Evolutionary conservation across 1,284 basidiomycete genomes (phyloP).

Genomic region (Prillingera fragicola): DNA sequence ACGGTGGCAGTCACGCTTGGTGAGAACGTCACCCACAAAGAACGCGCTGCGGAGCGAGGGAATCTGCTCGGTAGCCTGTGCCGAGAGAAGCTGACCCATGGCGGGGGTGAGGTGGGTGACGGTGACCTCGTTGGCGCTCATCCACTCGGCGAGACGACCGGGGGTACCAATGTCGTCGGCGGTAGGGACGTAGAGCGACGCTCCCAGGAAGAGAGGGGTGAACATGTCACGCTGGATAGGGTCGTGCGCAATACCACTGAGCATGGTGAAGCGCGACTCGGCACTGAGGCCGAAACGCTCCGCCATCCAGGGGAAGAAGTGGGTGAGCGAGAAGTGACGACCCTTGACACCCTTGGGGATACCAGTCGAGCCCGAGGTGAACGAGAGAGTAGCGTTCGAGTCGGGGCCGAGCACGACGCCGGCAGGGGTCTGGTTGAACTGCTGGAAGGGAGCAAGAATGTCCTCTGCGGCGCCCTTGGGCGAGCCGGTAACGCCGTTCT

Average conservation of each 20-base stretch:
- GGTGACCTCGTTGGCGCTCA: slow-evolving; percentile 83
- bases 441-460: slow-evolving; percentile 51
- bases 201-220: slow-evolving; percentile 96
- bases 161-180: slow-evolving; percentile 97
- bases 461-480: slow-evolving; percentile 32
- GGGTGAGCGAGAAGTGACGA: slow-evolving; percentile 90
- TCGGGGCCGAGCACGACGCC: slow-evolving; percentile 86
- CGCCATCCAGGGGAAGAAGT: slow-evolving; percentile 99
- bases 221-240: slow-evolving; percentile 99
- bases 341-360: slow-evolving; percentile 97
- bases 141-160: slow-evolving; percentile 96
- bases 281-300: slow-evolving; percentile 72
- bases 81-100: slow-evolving; percentile 97
- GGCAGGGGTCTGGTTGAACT: slow-evolving; percentile 51
- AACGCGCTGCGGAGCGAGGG: slow-evolving; percentile 85
- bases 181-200: slow-evolving; percentile 91
- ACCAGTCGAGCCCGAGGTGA: slow-evolving; percentile 96
- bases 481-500: slow-evolving; percentile 67
- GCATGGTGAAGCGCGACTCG: slow-evolving; percentile 90
- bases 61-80: slow-evolving; percentile 86
- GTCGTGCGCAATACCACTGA: slow-evolving; percentile 98
- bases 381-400: slow-evolving; percentile 88
- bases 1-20: slow-evolving; percentile 95
- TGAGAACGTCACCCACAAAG: slow-evolving; percentile 98
- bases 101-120: slow-evolving; percentile 96